phyloP scores from a whole-genome alignment of 495 filamentous ascomycete species.

The Penicillium dipodomyicola region DNA sequence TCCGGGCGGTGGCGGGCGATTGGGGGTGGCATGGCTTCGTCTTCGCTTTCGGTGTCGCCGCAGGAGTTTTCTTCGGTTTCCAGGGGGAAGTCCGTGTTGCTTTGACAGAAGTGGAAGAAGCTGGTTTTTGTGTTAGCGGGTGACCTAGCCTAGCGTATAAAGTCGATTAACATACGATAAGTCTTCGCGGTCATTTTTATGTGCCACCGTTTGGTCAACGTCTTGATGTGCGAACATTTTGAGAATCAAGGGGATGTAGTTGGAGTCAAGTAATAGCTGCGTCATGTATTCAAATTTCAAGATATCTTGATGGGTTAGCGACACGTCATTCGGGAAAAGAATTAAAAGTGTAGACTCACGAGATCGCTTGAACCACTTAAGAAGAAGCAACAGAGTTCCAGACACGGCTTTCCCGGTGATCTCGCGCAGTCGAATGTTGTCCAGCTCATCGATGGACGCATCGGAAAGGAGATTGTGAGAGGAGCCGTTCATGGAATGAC shows the following conservation, averaged over 20 bases:
- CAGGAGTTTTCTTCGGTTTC: slow-evolving; percentile 26
- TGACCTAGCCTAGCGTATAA: neutral
- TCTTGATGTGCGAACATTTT: slow-evolving; percentile 94
- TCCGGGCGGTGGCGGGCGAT: slow-evolving; percentile 58
- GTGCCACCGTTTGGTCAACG: slow-evolving; percentile 81
- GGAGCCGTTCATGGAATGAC: slow-evolving; percentile 36
- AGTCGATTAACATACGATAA: slow-evolving; percentile 57
- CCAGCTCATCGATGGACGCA: slow-evolving; percentile 65
- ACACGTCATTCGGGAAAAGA: neutral
- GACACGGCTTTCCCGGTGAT: slow-evolving; percentile 89
- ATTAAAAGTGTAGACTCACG: slow-evolving; percentile 55
- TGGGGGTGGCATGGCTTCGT: slow-evolving; percentile 82
- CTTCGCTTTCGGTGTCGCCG: slow-evolving; percentile 47
- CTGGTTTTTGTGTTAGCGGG: slow-evolving; percentile 39
- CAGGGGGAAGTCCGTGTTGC: slow-evolving; percentile 48
- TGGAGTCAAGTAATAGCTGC: slow-evolving; percentile 87
- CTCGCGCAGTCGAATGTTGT: slow-evolving; percentile 75
- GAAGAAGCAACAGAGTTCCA: slow-evolving; percentile 73
- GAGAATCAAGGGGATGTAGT: slow-evolving; percentile 86
- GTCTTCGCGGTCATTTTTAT: slow-evolving; percentile 77
- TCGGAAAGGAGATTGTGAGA: slow-evolving; percentile 36
- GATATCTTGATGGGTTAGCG: slow-evolving; percentile 60
- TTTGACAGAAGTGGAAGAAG: slow-evolving; percentile 86
- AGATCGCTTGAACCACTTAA: slow-evolving; percentile 97
- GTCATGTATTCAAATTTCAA: slow-evolving; percentile 95